phyloP scores from a whole-genome alignment of 345 rosid species.

The Tarenaya hassleriana region DNA sequence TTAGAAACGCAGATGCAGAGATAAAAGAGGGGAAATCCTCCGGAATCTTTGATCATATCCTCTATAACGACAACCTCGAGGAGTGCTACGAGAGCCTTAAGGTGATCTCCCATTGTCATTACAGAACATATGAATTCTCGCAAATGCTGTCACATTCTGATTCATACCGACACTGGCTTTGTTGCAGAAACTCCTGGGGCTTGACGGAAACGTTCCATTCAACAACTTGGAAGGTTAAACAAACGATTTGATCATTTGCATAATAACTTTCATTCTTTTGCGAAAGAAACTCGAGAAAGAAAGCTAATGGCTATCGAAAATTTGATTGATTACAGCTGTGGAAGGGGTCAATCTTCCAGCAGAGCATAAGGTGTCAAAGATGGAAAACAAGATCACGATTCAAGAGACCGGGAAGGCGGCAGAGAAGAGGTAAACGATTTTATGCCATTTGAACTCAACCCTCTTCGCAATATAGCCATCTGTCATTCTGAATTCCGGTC shows the following conservation, averaged over 20 bases:
- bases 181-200: conserved; percentile 50
- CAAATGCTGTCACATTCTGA: conserved; percentile 12
- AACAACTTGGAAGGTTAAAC: conserved; percentile 51
- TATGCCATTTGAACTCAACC: no score
- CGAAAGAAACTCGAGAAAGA: conserved; percentile 8
- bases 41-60: conserved; percentile 56
- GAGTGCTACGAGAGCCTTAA: conserved; percentile 73
- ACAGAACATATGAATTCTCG: no score
- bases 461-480: no score
- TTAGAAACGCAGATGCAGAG: conserved; percentile 67
- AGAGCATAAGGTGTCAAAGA: conserved; percentile 41
- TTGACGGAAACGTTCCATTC: conserved; percentile 33
- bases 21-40: conserved; percentile 67
- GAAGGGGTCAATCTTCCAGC: conserved; percentile 47
- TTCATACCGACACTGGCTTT: conserved; percentile 7
- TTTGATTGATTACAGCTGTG: conserved; percentile 38
- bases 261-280: conserved; percentile 1
- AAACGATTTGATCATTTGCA: no score
- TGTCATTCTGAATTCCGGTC: background rate
- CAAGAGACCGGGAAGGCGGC: conserved; percentile 35
- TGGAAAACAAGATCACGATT: conserved; percentile 44
- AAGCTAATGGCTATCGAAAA: conserved; percentile 19
- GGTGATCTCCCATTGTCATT: conserved; percentile 33
- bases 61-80: conserved; percentile 68
- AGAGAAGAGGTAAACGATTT: conserved; percentile 46